Conservation (phyloP, 305 asterid genomes). For the Stenogyne calaminthoides region DNA sequence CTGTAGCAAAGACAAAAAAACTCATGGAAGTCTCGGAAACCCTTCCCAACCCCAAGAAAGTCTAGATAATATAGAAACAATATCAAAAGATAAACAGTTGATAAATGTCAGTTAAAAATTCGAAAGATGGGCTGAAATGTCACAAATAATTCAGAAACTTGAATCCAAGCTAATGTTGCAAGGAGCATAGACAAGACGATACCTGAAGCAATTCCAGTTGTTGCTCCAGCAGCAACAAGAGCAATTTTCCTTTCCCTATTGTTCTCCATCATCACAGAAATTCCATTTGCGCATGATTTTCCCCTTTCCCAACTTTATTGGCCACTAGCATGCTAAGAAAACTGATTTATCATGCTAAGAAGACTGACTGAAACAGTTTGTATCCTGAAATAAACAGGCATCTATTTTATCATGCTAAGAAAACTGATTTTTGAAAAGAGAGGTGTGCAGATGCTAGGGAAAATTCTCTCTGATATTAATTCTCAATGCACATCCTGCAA, state of each 20-base stretch:
- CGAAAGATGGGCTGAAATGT: not conserved
- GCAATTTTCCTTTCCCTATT: constrained; percentile 94
- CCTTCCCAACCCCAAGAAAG: constrained; percentile 8
- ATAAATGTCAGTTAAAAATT: not conserved
- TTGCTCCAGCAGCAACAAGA: constrained; percentile 98
- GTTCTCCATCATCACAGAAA: constrained; percentile 92
- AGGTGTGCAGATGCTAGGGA: too few relatives aligned
- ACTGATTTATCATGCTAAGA: too few relatives aligned
- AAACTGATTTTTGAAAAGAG: too few relatives aligned
- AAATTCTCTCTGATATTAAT: too few relatives aligned
- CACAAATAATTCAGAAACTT: not conserved
- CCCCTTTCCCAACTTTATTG: too few relatives aligned
- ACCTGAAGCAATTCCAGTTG: constrained; percentile 99
- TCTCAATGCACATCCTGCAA: too few relatives aligned
- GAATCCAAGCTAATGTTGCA: constrained; percentile 5
- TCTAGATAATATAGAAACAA: not conserved
- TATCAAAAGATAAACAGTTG: not conserved
- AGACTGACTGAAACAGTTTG: too few relatives aligned
- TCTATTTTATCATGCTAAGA: too few relatives aligned
- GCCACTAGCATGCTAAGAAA: too few relatives aligned
- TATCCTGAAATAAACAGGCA: too few relatives aligned
- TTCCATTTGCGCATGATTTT: constrained; percentile 92
- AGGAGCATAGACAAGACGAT: constrained; percentile 27
- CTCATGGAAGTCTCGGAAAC: constrained; percentile 5
- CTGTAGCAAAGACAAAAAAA: not conserved